phyloP scores from a whole-genome alignment of 495 filamentous ascomycete species.

The Penicillium antarcticum region DNA sequence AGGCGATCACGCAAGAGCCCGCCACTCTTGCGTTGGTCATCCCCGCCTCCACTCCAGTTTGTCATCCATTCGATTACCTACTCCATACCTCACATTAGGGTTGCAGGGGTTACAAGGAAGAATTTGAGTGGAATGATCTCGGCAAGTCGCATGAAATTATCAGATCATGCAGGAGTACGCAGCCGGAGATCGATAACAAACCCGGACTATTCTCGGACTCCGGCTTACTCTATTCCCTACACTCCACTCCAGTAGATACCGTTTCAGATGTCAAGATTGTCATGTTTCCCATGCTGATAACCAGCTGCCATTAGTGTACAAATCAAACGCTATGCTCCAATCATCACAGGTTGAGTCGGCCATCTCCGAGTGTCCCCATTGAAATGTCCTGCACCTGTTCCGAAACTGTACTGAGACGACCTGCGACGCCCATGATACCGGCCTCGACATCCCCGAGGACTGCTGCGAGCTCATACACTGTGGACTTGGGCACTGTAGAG shows the following conservation, averaged over 20 bases:
- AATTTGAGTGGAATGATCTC: too few species aligned
- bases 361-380: conserved; percentile 42
- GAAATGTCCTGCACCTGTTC: conserved; percentile 69
- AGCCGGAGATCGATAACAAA: background rate
- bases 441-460: conserved; percentile 76
- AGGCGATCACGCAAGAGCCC: conserved; percentile 34
- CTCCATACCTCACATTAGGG: too few species aligned
- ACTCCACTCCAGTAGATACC: too few species aligned
- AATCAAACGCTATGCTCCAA: background rate
- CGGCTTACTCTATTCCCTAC: too few species aligned
- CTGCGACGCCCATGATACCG: conserved; percentile 72
- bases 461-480: conserved; percentile 57
- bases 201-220: too few species aligned
- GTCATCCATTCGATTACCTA: too few species aligned
- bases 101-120: too few species aligned
- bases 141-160: too few species aligned
- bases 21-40: conserved; percentile 6
- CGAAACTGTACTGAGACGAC: conserved; percentile 62
- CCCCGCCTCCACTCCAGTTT: too few species aligned
- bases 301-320: conserved; percentile 5
- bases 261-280: background rate
- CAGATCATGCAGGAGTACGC: background rate
- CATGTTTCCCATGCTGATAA: conserved; percentile 7
- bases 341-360: conserved; percentile 21
- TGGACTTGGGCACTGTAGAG: conserved; percentile 39